Base-by-base conservation (phyloP, 106 monocot species). In the Vanilla planifolia region DNA sequence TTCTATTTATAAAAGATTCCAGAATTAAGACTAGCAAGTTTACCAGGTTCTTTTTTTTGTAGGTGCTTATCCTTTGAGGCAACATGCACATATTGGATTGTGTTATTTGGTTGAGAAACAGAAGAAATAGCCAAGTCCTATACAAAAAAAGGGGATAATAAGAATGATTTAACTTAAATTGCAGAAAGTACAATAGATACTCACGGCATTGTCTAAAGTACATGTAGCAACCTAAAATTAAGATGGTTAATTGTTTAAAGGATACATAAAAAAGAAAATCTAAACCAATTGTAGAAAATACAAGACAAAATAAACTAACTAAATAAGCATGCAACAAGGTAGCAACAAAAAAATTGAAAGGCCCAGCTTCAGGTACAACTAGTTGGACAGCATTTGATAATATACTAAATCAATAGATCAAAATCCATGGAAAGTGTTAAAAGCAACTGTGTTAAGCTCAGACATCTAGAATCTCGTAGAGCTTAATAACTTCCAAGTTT, bases 71-170 rank as follows among this genome's bases (percentile, higher is more conserved):
- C 45, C 46, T 55, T 62, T 23, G 28, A 52, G 5, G 50, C 16
- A 14, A 3, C 22, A 4, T 42, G 19, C 36, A 44, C 4, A 9
- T n/a, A 25, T 11, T 71, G 62, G 17, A 13, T 33, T 22, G 43
- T 53, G 51, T 42, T 17, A 53, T 63, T 55, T 17, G 37, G 20
- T 28, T 41, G 42, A 16, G 34, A 42, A 63, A 9, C 43, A 53
- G 63, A 33, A 45, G 42, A 62, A 27, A 63, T 24, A 44, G 53
- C 29, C 33, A 34, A 28, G 29, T 55, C 71, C 71, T 71, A 39
- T 29, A 52, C 4, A 50, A 71, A 6, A 60, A 11, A 59, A 14
- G 30, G 57, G 20, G 20, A 8, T 16, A 41, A 60, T 60, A 23
- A 26, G 14, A 23, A 20, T 21, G 46, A n/a, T 20, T 4, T 46